Evolutionary conservation across 176 grass and related monocot genomes (phyloP).

Genomic region (Calamus simplicifolius): DNA sequence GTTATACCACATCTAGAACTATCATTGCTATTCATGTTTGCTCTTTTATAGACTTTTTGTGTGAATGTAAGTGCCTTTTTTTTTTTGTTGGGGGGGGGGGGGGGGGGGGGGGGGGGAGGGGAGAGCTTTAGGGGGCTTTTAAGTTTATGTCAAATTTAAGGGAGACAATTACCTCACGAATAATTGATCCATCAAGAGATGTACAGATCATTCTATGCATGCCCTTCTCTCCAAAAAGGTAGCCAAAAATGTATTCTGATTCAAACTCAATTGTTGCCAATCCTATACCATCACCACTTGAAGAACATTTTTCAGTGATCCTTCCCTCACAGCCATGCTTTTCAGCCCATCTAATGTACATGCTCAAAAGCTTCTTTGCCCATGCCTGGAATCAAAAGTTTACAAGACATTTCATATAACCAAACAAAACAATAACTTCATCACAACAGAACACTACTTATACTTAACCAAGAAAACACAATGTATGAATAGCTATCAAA

Average conservation of each 20-base stretch:
- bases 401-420: background rate
- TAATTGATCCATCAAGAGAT: slow-evolving; percentile 29
- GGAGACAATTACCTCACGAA: slow-evolving; percentile 43
- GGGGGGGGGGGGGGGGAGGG: no score
- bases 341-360: slow-evolving; percentile 75
- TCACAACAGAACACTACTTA: no score
- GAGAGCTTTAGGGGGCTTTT: no score
- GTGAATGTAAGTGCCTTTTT: no score
- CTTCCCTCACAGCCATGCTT: slow-evolving; percentile 68
- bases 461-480: no score
- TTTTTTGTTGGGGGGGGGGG: no score
- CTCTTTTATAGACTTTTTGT: no score
- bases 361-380: slow-evolving; percentile 62
- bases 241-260: slow-evolving; percentile 88
- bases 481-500: no score
- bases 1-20: no score
- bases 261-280: slow-evolving; percentile 62
- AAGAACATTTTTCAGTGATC: slow-evolving; percentile 45
- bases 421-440: background rate
- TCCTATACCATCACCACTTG: slow-evolving; percentile 27
- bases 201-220: slow-evolving; percentile 59
- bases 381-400: slow-evolving; percentile 40
- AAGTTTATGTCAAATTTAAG: no score
- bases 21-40: no score
- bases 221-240: slow-evolving; percentile 89